Conservation (phyloP, 768 basidiomycete species). For the Mycena albidolilacea region DNA sequence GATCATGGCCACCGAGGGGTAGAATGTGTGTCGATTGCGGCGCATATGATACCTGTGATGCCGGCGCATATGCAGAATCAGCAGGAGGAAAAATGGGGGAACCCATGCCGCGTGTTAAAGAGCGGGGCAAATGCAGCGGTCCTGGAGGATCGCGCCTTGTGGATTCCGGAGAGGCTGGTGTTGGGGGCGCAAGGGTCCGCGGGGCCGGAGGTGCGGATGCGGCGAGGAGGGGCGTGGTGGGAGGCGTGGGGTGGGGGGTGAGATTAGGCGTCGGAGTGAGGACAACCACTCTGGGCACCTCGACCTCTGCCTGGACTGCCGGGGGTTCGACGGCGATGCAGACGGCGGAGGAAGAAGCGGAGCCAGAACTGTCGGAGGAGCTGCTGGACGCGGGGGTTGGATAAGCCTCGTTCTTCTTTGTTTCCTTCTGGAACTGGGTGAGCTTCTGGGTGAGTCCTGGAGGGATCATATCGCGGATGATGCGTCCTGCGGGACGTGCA, state of each 20-base stretch:
- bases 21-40: constrained; percentile 38
- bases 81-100: constrained; percentile 22
- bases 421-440: not conserved
- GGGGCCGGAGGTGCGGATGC: constrained; percentile 23
- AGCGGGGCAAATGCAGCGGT: constrained; percentile 24
- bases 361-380: constrained; percentile 25
- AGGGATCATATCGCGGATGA: constrained; percentile 35
- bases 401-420: constrained; percentile 32
- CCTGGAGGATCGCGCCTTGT: not conserved
- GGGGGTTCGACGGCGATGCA: constrained; percentile 29
- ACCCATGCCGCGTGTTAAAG: constrained; percentile 40
- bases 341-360: constrained; percentile 29
- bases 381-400: constrained; percentile 30
- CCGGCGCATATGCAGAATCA: not conserved
- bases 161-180: constrained; percentile 4
- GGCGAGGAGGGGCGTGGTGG: constrained; percentile 71
- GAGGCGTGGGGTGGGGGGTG: constrained; percentile 85
- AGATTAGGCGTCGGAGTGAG: constrained; percentile 85
- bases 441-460: constrained; percentile 27
- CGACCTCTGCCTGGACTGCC: constrained; percentile 38
- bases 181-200: not conserved
- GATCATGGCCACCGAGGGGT: constrained; percentile 31
- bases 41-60: not conserved
- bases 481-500: constrained; percentile 54
- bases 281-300: constrained; percentile 70